Evolutionary conservation across 2,329 filamentous ascomycete species (phyloP), one percentile per base, ranked within the genome.

Genomic region (Trichoderma sp.): DNA sequence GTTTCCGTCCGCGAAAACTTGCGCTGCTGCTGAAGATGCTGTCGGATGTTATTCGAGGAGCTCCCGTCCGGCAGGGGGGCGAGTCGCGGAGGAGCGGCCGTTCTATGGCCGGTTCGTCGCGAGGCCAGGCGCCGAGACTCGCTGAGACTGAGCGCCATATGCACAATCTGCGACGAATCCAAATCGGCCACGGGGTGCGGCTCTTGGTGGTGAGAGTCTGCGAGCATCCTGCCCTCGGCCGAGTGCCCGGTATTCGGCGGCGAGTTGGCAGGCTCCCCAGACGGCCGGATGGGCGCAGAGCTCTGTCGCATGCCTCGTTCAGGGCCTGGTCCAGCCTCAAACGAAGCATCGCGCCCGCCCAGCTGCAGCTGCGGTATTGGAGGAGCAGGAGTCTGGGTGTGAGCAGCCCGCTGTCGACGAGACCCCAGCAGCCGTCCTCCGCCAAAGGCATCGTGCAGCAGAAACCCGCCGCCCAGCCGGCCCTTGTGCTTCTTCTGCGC

Each of bases 101-200:
- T 53, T n/a, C 77, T 88, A 68, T 76, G 87, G 73, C 79, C 85
- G 78, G 77, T 89, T 79, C 82, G 86, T 79, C 83, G 87, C 78
- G 82, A 88, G 71, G 84, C 92, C 80, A 85, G 85, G 76, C 88
- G 88, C 72, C 89, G 88, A 75, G 91, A 92, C 79, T 97, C 93
- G 81, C 92, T 97, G 61, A 98, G 81, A 72, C 91, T 96, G 74
- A 98, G 81, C 1, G 95, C 95, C 87, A 98, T 92, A 75, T 94
- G 94, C 53, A 98, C 93, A 72, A 98, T 96, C 79, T 97, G 92
- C 4, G 91, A 88, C 8, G 94, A 91, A 75, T 97, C 94, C 70
- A 91, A 85, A 74, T 93, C 89, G 24, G 92, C 77, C 5, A 79
- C 74, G 16, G 77, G 59, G 7, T 70, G 63, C 29, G 64, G 70